Conservation (phyloP, 495 filamentous ascomycete genomes). For the Neurospora sp. region DNA sequence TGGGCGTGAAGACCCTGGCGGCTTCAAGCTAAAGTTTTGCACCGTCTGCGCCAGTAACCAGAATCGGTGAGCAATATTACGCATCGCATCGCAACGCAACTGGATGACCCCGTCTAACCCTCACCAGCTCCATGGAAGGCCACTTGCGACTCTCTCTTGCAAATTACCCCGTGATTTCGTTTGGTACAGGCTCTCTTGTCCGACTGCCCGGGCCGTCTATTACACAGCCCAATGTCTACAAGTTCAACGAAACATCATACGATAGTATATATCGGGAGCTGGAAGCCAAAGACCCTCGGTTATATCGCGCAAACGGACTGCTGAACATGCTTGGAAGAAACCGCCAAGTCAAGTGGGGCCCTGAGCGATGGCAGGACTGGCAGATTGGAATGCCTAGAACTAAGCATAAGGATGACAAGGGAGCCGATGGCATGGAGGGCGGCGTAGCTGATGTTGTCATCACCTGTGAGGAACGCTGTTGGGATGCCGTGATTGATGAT, state of each 20-base stretch:
- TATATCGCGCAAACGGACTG: constrained; percentile 87
- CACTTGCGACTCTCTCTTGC: constrained; percentile 80
- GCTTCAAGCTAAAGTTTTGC: constrained; percentile 87
- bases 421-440: constrained; percentile 69
- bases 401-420: constrained; percentile 52
- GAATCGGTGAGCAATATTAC: constrained; percentile 56
- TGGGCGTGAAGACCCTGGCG: constrained; percentile 29
- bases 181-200: constrained; percentile 92
- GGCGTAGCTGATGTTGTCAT: constrained; percentile 92
- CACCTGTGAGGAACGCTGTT: constrained; percentile 96
- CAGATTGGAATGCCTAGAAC: constrained; percentile 72
- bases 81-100: not conserved
- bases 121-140: constrained; percentile 81
- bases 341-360: constrained; percentile 81
- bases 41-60: constrained; percentile 98
- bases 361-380: constrained; percentile 99
- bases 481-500: constrained; percentile 97
- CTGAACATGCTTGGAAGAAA: constrained; percentile 95
- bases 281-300: constrained; percentile 66
- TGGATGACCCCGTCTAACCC: not conserved
- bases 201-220: constrained; percentile 88
- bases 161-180: constrained; percentile 91
- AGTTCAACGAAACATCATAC: constrained; percentile 93
- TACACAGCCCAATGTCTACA: constrained; percentile 90
- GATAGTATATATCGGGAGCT: constrained; percentile 85